Base-by-base conservation (phyloP, 2,329 filamentous ascomycete genomes). In the Dendryphion nanum region DNA sequence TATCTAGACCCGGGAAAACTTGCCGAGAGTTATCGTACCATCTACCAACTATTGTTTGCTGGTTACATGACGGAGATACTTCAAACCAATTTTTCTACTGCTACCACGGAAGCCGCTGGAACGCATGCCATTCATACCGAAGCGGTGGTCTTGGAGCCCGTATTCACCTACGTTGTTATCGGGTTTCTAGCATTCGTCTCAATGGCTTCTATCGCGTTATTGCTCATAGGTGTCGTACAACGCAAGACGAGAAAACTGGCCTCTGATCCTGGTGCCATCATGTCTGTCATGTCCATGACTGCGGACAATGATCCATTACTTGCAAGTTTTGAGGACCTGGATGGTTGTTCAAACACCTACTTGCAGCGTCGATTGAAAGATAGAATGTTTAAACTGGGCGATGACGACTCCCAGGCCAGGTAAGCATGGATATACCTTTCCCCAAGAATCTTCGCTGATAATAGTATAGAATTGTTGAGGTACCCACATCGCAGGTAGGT, bases 21-120 rank as follows among this genome's bases (percentile, higher is more conserved):
- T 0, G 41, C 48, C 0, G 6, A 39, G 3, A 57, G 61, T 0
- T 69, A 67, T 31, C 45, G 69, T 33, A 45, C 49, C 2, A 67
- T 66, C 1, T 69, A 72, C 40, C 50, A 62, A 14, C 21, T 72
- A 4, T 47, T 72, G 0, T 70, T 73, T 31, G 47, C 64, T 2
- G 43, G 57, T 5, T 38, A 40, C 13, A 41, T 65, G 42, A 41
- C 40, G 1, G 50, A 58, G 17, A 38, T 61, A 1, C 38, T 63
- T 1, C 18, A 30, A 1, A 4, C 6, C 1, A 36, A 45, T 3
- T 19, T 50, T 1, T 18, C 32, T 15, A n/a, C n/a, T n/a, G 2
- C 18, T 30, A 55, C 20, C 30, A 17, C 12, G 29, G 10, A n/a
- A 8, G 15, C 2, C 29, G 10, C 10, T 8, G 29, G 29, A 3